These are phyloP conservation scores for Saturnispora zaruensis DNA, from an alignment of 805 yeast genomes.

Conservation along the genomic window DNA sequence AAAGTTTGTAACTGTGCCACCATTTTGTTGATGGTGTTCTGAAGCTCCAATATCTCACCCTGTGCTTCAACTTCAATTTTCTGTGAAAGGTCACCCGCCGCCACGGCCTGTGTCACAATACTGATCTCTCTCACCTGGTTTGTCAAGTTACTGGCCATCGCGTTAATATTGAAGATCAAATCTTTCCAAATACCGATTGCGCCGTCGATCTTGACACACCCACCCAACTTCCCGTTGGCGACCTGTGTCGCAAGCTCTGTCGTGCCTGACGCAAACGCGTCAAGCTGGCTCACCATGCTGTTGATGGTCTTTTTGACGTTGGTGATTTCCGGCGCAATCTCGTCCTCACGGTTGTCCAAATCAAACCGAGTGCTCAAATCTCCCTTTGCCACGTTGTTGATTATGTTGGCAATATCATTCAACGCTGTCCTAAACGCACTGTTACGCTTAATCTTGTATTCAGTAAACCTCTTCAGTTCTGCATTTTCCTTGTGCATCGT, in stretches of 20 bases:
- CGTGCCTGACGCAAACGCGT: constrained; percentile 72
- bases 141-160: constrained; percentile 81
- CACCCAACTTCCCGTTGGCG: constrained; percentile 84
- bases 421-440: constrained; percentile 64
- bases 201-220: constrained; percentile 79
- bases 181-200: constrained; percentile 84
- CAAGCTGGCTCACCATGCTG: constrained; percentile 83
- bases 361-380: constrained; percentile 75
- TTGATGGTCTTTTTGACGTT: constrained; percentile 76
- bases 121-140: constrained; percentile 86
- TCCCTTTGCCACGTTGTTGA: constrained; percentile 83
- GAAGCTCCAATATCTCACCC: constrained; percentile 79
- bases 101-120: constrained; percentile 83
- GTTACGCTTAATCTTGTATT: constrained; percentile 37
- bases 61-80: constrained; percentile 87
- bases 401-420: constrained; percentile 77
- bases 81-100: constrained; percentile 73
- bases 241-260: constrained; percentile 84
- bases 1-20: constrained; percentile 77
- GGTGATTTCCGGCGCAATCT: constrained; percentile 60
- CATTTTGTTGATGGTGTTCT: constrained; percentile 82
- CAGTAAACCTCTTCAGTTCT: constrained; percentile 13
- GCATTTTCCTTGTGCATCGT: constrained; percentile 15
- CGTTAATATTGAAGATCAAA: constrained; percentile 74
- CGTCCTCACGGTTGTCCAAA: constrained; percentile 43